phyloP scores from a whole-genome alignment of 106 monocot genomes.

The Hemerocallis citrina region DNA sequence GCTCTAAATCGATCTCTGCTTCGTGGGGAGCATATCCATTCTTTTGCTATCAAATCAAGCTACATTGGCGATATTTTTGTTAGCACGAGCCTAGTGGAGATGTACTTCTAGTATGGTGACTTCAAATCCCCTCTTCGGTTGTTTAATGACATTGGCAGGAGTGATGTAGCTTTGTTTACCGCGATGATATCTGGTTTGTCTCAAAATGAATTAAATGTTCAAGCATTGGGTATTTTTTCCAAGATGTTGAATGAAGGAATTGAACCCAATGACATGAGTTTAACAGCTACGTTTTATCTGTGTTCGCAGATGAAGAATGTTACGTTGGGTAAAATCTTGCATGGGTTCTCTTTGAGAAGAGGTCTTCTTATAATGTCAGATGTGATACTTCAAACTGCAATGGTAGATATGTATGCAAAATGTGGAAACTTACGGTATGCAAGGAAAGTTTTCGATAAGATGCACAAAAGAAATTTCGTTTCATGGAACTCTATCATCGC shows the following conservation, averaged over 20 bases:
- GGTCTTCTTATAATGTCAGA: constrained; percentile 17
- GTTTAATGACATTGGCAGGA: constrained; percentile 21
- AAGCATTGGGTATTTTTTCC: constrained; percentile 27
- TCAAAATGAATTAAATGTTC: constrained; percentile 3
- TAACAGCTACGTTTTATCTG: constrained; percentile 17
- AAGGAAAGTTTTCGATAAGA: constrained; percentile 23
- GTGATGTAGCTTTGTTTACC: constrained; percentile 38
- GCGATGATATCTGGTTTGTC: constrained; percentile 29
- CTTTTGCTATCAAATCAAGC: constrained; percentile 22
- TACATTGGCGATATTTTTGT: constrained; percentile 21
- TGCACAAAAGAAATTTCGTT: constrained; percentile 23
- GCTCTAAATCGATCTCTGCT: constrained; percentile 13
- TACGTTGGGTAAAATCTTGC: constrained; percentile 20
- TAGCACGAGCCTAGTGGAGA: constrained; percentile 17
- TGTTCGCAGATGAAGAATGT: constrained; percentile 12
- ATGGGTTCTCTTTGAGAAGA: constrained; percentile 18
- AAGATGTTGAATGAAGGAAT: constrained; percentile 21
- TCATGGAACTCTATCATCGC: constrained; percentile 31
- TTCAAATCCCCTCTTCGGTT: not conserved
- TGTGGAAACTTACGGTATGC: constrained; percentile 24
- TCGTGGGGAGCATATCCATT: constrained; percentile 29
- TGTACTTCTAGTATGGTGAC: constrained; percentile 17
- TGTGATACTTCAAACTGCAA: constrained; percentile 27
- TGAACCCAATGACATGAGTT: constrained; percentile 19
- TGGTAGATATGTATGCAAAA: constrained; percentile 35